Conservation (phyloP, 2,329 filamentous ascomycete species). For the Lasiodiplodia theobromae region DNA sequence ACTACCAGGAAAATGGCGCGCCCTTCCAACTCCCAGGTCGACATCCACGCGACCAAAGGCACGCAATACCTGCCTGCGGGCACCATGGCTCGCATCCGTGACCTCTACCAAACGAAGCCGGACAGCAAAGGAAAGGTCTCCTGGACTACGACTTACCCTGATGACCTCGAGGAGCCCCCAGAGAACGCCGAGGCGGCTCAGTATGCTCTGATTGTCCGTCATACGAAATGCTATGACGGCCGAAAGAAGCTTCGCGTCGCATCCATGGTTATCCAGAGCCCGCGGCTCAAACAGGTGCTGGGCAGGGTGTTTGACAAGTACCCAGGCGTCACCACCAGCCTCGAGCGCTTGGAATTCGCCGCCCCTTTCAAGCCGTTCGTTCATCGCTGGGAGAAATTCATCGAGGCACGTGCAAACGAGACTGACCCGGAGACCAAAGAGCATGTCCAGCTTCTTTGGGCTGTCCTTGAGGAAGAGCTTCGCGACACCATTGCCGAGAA, state of each 20-base stretch:
- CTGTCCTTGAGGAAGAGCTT: slow-evolving; percentile 31
- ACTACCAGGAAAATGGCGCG: not conserved
- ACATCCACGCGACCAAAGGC: not conserved
- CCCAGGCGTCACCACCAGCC: slow-evolving; percentile 41
- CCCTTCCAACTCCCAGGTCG: not conserved
- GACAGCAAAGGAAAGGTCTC: slow-evolving; percentile 24
- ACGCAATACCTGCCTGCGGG: slow-evolving; percentile 11
- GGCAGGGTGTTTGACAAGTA: slow-evolving; percentile 43
- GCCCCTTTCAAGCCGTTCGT: slow-evolving; percentile 47
- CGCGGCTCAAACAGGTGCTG: slow-evolving; percentile 42
- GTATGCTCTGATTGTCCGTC: slow-evolving; percentile 34
- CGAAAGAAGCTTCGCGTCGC: slow-evolving; percentile 32
- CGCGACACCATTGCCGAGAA: slow-evolving; percentile 31
- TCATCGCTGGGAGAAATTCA: slow-evolving; percentile 44
- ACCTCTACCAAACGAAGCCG: slow-evolving; percentile 28
- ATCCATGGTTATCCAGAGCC: slow-evolving; percentile 46
- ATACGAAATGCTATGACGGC: slow-evolving; percentile 35
- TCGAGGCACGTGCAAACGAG: slow-evolving; percentile 35
- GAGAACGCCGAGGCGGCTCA: slow-evolving; percentile 34
- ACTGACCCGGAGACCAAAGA: slow-evolving; percentile 38
- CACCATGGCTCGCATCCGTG: slow-evolving; percentile 19
- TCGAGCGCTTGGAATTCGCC: slow-evolving; percentile 43
- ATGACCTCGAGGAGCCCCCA: slow-evolving; percentile 26
- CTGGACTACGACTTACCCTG: slow-evolving; percentile 29
- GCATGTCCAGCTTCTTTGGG: slow-evolving; percentile 43